Conservation (phyloP, 2,329 filamentous ascomycete genomes). For the Aspergillus carbonarius region DNA sequence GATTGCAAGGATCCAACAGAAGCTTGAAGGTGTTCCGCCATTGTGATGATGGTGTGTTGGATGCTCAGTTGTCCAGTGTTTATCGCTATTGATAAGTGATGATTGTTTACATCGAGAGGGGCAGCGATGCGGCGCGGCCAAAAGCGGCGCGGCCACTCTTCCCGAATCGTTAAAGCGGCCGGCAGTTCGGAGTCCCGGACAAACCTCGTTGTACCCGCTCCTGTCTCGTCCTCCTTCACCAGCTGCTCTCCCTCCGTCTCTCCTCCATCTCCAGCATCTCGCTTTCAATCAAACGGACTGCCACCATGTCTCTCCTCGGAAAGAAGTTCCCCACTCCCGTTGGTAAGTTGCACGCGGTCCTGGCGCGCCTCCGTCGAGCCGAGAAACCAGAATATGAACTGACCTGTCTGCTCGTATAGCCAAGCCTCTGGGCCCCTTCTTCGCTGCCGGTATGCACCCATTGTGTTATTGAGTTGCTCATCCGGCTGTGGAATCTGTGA, state of each 20-base stretch:
- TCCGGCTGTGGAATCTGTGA: not conserved
- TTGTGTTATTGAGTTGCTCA: not conserved
- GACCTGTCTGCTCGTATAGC: constrained; percentile 55
- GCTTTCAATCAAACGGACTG: constrained; percentile 34
- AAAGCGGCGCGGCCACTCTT: constrained; percentile 30
- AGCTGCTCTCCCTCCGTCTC: constrained; percentile 26
- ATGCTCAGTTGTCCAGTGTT: not conserved
- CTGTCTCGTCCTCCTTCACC: constrained; percentile 30
- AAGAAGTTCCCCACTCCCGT: constrained; percentile 82
- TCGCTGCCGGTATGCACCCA: constrained; percentile 76
- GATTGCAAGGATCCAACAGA: constrained; percentile 62
- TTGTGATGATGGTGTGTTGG: constrained; percentile 16
- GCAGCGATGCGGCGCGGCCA: constrained; percentile 21
- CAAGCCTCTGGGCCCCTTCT: constrained; percentile 90
- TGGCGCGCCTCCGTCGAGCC: not conserved
- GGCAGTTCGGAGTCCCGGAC: constrained; percentile 30
- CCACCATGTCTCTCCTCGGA: constrained; percentile 74
- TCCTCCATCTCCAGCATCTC: constrained; percentile 26
- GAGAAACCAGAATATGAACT: constrained; percentile 24
- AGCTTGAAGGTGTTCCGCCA: constrained; percentile 53
- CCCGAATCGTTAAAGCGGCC: constrained; percentile 25
- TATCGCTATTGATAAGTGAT: constrained; percentile 6
- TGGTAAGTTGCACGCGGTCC: constrained; percentile 56
- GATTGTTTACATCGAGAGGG: constrained; percentile 27
- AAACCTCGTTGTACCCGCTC: constrained; percentile 41